Percentiles rank a stretch among this genome's conserved stretches.
Evolutionary conservation across 148 eudicot species (phyloP).

Genomic region (Rhododendron simsii): DNA sequence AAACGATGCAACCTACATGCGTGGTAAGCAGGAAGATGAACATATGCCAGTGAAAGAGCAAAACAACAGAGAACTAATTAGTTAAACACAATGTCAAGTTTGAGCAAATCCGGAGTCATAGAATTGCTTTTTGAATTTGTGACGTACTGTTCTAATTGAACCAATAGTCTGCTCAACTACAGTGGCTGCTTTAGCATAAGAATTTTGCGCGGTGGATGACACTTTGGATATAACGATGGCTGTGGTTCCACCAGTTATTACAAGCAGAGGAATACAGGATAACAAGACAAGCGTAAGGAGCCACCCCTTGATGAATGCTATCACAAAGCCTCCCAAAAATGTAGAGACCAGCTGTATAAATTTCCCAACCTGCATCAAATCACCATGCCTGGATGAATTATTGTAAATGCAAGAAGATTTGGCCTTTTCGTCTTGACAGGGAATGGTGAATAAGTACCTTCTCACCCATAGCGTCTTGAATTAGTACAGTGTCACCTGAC

Average conservation of each 20-base stretch:
- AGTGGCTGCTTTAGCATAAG: conserved; percentile 76
- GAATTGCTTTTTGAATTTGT: not conserved
- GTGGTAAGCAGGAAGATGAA: not conserved
- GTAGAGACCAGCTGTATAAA: conserved; percentile 61
- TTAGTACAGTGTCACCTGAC: conserved; percentile 75
- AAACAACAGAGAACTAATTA: not conserved
- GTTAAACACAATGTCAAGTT: not conserved
- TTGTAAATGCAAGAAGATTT: not conserved
- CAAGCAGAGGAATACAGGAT: conserved; percentile 55
- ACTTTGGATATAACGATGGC: conserved; percentile 39
- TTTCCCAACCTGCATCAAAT: conserved; percentile 61
- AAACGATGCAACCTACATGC: conserved; percentile 72
- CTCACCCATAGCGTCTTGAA: conserved; percentile 83
- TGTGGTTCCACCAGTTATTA: conserved; percentile 50
- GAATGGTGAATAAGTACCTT: conserved; percentile 33
- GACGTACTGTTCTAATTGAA: conserved; percentile 77
- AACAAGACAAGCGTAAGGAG: conserved; percentile 79
- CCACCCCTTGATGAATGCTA: conserved; percentile 83
- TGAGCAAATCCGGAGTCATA: not conserved
- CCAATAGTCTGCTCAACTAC: conserved; percentile 81
- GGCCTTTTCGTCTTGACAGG: not conserved
- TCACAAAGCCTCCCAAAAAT: conserved; percentile 73
- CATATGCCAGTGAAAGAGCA: not conserved
- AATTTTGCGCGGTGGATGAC: conserved; percentile 58
- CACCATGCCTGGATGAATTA: not conserved